Conservation (phyloP, 305 asterid genomes). For the Fraxinus sp. region DNA sequence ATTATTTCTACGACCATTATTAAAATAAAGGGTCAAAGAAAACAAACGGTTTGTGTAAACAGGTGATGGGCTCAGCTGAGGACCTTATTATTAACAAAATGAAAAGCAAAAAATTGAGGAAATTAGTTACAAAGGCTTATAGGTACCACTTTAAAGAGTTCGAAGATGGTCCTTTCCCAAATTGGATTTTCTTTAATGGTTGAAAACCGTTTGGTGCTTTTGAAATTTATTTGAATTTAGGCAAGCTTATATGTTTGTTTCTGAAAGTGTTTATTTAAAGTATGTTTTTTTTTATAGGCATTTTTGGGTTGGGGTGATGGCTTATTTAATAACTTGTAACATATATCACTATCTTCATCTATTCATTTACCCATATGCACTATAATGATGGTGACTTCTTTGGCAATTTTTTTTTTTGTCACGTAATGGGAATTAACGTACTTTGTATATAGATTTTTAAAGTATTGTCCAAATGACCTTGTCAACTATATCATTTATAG, state of each 20-base stretch:
- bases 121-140: constrained; percentile 7
- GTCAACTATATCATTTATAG: no score
- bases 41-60: no score
- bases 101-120: no score
- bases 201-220: constrained; percentile 24
- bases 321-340: neutral
- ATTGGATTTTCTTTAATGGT: constrained; percentile 41
- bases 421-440: no score
- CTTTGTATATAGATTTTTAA: no score
- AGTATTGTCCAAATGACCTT: no score
- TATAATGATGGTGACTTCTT: neutral
- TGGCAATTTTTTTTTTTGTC: neutral
- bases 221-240: constrained; percentile 14
- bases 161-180: constrained; percentile 35
- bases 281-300: neutral
- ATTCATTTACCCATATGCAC: neutral
- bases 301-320: neutral
- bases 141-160: constrained; percentile 19
- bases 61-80: no score
- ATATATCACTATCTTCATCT: neutral
- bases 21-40: no score
- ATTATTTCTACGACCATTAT: no score
- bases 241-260: neutral
- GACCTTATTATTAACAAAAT: no score
- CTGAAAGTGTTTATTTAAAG: neutral